A percentile compares a stretch with the other conserved stretches of the same genome.
Evolutionary conservation across 495 filamentous ascomycete genomes (phyloP).

Genomic region (Staphylotrichum longicolle): DNA sequence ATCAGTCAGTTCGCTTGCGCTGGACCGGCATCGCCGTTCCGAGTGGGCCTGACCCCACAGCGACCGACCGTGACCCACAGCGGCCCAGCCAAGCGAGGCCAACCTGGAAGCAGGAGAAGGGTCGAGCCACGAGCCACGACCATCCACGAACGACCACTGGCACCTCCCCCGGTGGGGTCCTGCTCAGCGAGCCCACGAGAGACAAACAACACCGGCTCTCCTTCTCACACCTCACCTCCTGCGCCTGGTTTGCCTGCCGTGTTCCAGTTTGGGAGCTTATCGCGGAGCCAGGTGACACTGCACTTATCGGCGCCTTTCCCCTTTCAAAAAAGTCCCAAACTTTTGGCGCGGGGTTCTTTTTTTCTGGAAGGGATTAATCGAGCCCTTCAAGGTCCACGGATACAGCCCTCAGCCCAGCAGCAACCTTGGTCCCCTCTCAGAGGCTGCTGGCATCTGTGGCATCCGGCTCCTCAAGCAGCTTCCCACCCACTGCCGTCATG

Average conservation of each 20-base stretch:
- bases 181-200: not conserved
- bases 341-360: not conserved
- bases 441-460: too few species aligned
- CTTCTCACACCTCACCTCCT: not conserved
- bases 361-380: not conserved
- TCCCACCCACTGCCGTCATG: constrained; percentile 24
- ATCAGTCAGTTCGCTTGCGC: too few species aligned
- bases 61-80: not conserved
- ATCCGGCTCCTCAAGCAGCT: too few species aligned
- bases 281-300: not conserved
- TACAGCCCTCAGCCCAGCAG: not conserved
- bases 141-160: not conserved
- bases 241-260: constrained; percentile 1
- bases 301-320: not conserved
- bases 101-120: not conserved
- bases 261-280: not conserved
- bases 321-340: not conserved
- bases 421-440: not conserved
- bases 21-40: too few species aligned
- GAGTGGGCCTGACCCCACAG: too few species aligned
- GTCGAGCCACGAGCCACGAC: not conserved
- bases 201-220: not conserved
- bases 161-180: not conserved
- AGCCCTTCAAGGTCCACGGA: too few species aligned
- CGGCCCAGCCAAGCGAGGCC: not conserved